These are phyloP conservation scores for Psilocybe subaeruginosa DNA, from an alignment of 768 basidiomycete species.

Conservation along the genomic window DNA sequence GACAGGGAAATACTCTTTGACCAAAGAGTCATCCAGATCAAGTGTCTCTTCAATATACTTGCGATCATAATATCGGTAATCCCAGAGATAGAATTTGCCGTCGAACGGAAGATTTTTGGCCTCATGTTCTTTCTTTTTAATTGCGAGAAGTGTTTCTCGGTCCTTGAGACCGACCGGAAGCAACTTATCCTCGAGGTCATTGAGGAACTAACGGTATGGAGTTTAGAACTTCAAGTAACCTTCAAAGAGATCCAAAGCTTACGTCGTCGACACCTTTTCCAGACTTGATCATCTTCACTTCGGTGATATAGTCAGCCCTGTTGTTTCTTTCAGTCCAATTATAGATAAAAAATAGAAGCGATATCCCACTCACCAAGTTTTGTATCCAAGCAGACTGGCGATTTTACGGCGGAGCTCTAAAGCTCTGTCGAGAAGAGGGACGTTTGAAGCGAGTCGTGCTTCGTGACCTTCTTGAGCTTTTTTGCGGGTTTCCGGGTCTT, in stretches of 20 bases:
- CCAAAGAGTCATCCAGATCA: conserved; percentile 71
- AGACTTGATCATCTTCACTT: conserved; percentile 84
- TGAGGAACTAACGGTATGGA: conserved; percentile 59
- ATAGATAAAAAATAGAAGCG: not conserved
- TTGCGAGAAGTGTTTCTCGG: conserved; percentile 60
- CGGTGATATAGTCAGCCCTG: conserved; percentile 81
- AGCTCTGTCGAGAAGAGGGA: conserved; percentile 67
- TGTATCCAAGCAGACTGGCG: conserved; percentile 68
- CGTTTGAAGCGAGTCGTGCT: conserved; percentile 68
- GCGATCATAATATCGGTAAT: conserved; percentile 77
- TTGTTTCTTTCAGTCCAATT: not conserved
- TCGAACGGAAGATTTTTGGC: conserved; percentile 65
- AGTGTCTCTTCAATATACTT: conserved; percentile 69
- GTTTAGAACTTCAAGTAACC: conserved; percentile 6
- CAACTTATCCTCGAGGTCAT: conserved; percentile 74
- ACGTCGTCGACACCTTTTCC: conserved; percentile 63
- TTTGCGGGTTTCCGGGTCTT: conserved; percentile 68
- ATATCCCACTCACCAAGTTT: conserved; percentile 53
- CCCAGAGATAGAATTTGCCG: conserved; percentile 81
- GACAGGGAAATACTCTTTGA: conserved; percentile 92
- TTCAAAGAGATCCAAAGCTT: conserved; percentile 17
- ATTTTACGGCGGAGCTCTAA: conserved; percentile 73
- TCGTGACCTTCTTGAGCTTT: conserved; percentile 71
- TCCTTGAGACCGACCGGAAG: conserved; percentile 75
- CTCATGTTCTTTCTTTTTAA: conserved; percentile 78